Evolutionary conservation across 805 yeast species (phyloP).

Genomic region (Schwanniomyces pseudopolymorphus): DNA sequence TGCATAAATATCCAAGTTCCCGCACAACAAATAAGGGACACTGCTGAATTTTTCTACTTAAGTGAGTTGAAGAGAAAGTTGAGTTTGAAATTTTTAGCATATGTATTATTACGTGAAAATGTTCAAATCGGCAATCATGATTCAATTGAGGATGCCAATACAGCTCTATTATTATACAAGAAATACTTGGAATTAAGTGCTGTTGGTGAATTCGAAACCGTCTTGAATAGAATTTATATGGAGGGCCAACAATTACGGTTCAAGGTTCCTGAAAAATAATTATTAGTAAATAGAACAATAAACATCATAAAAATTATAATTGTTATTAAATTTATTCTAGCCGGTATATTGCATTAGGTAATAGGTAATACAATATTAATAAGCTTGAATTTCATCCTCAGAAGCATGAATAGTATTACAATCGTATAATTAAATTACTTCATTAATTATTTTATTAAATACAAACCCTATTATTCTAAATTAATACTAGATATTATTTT

Average conservation of each 20-base stretch:
- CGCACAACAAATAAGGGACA: conserved; percentile 79
- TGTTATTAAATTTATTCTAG: no score
- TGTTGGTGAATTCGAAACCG: conserved; percentile 57
- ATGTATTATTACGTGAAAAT: conserved; percentile 66
- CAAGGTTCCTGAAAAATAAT: conserved; percentile 42
- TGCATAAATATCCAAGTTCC: conserved; percentile 93
- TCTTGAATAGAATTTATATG: conserved; percentile 64
- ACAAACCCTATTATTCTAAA: background rate
- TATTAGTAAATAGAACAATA: background rate
- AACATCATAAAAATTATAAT: background rate
- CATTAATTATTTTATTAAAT: background rate
- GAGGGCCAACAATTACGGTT: conserved; percentile 64
- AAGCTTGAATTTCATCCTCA: no score
- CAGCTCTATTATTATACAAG: conserved; percentile 77
- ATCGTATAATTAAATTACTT: background rate
- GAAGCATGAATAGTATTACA: no score
- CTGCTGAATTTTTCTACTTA: conserved; percentile 75
- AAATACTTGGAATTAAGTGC: conserved; percentile 64
- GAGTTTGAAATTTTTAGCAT: conserved; percentile 83
- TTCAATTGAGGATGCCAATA: conserved; percentile 91
- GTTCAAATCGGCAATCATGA: conserved; percentile 96
- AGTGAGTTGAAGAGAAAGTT: conserved; percentile 74
- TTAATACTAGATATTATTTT: no score
- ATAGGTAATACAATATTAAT: no score
- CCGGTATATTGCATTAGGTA: no score